Conservation (phyloP, 352 stramenopile species). For the Globisporangium viniferum region DNA sequence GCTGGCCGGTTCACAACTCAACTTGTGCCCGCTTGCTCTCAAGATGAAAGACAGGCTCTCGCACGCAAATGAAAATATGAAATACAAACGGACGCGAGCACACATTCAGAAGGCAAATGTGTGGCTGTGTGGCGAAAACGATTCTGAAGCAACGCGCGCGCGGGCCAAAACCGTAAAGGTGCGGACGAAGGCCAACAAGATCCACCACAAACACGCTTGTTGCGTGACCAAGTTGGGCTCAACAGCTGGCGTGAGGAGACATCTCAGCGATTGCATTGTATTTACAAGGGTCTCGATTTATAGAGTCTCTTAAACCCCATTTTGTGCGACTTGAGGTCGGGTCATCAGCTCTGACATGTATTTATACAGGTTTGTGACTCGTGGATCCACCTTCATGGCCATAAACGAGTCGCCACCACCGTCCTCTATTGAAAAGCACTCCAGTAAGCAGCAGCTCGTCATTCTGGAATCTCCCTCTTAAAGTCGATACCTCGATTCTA, state of each 20-base stretch:
- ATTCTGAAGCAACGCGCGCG: not conserved
- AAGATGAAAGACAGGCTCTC: not conserved
- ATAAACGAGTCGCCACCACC: not conserved
- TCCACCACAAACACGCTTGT: not conserved
- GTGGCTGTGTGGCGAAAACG: not conserved
- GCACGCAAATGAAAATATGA: not conserved
- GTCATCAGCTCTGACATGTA: not conserved
- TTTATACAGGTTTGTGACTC: not conserved
- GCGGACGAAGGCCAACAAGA: not conserved
- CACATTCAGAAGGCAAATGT: not conserved
- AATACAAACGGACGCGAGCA: not conserved
- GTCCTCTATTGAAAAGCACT: not conserved
- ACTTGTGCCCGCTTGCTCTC: not conserved
- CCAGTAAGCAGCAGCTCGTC: not conserved
- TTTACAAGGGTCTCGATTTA: not conserved
- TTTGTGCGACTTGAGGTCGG: not conserved
- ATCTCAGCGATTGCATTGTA: not conserved
- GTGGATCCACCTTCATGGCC: not conserved
- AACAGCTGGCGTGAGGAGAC: not conserved
- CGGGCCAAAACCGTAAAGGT: not conserved
- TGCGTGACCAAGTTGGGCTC: not conserved
- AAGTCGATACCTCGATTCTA: not conserved
- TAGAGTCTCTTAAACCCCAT: not conserved
- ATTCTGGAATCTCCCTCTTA: not conserved
- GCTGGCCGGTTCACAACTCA: not conserved